Evolutionary conservation across 768 basidiomycete species (phyloP).

Genomic region (Coprinopsis sp.): DNA sequence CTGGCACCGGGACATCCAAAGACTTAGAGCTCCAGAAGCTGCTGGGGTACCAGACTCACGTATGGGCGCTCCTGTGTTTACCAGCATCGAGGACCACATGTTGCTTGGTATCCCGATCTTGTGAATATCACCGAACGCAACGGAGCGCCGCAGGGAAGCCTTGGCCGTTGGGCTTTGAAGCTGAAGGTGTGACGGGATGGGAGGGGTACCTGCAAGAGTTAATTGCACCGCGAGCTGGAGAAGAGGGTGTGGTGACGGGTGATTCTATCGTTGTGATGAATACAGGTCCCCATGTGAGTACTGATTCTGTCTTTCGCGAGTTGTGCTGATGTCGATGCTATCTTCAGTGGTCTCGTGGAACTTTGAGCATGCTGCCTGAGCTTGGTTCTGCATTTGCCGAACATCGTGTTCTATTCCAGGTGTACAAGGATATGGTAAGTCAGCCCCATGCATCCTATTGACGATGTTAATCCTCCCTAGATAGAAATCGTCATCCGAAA

Average conservation of each 20-base stretch:
- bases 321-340: neutral
- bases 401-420: slow-evolving; percentile 4
- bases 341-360: slow-evolving; percentile 14
- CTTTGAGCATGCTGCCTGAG: slow-evolving; percentile 15
- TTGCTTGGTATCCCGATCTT: slow-evolving; percentile 9
- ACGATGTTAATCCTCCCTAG: neutral
- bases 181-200: slow-evolving; percentile 13
- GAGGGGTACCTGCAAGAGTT: slow-evolving; percentile 10
- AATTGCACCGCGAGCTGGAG: slow-evolving; percentile 6
- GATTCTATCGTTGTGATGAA: slow-evolving; percentile 13
- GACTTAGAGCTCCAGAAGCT: slow-evolving; percentile 9
- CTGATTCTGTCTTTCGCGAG: neutral
- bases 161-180: slow-evolving; percentile 4
- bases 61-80: slow-evolving; percentile 9
- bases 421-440: slow-evolving; percentile 14
- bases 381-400: slow-evolving; percentile 1
- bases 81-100: slow-evolving; percentile 13
- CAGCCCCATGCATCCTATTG: neutral
- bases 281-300: slow-evolving; percentile 12
- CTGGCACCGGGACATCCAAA: slow-evolving; percentile 8
- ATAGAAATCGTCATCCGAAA: slow-evolving; percentile 2
- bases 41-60: slow-evolving; percentile 13
- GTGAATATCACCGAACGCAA: slow-evolving; percentile 3
- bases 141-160: slow-evolving; percentile 9
- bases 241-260: slow-evolving; percentile 8